Percentiles rank a stretch among this genome's conserved stretches.
phyloP scores from a whole-genome alignment of 768 basidiomycete genomes.

The Naganishia vaughanmartiniae region DNA sequence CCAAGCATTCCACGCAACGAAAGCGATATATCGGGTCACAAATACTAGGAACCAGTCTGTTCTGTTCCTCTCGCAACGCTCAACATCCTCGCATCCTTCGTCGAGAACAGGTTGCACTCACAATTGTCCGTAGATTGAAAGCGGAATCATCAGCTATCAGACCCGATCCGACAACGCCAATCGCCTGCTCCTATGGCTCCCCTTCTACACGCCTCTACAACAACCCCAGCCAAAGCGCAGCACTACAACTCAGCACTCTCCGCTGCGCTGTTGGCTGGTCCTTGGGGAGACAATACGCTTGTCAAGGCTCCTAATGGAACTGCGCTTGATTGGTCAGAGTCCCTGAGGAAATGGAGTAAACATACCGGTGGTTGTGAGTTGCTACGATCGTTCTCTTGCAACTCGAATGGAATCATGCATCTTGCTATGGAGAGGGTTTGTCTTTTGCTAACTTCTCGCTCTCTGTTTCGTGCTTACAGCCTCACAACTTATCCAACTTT shows the following conservation, averaged over 20 bases:
- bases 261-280: constrained; percentile 43
- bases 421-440: neutral
- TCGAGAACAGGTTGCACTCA: neutral
- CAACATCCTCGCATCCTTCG: neutral
- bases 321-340: constrained; percentile 44
- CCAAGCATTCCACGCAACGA: neutral
- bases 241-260: constrained; percentile 44
- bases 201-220: constrained; percentile 22
- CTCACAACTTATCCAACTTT: constrained; percentile 41
- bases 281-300: constrained; percentile 42
- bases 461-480: constrained; percentile 30
- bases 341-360: constrained; percentile 51
- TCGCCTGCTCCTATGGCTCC: constrained; percentile 21
- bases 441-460: constrained; percentile 7
- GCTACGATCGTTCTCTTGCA: neutral
- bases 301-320: constrained; percentile 44
- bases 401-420: neutral
- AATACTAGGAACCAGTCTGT: neutral
- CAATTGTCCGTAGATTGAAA: neutral
- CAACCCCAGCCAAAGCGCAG: constrained; percentile 41
- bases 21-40: neutral
- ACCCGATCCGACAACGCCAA: neutral
- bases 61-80: neutral
- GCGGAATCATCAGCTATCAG: neutral
- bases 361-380: constrained; percentile 50